phyloP scores from a whole-genome alignment of 768 basidiomycete species.

The Hypsizygus marmoreus region DNA sequence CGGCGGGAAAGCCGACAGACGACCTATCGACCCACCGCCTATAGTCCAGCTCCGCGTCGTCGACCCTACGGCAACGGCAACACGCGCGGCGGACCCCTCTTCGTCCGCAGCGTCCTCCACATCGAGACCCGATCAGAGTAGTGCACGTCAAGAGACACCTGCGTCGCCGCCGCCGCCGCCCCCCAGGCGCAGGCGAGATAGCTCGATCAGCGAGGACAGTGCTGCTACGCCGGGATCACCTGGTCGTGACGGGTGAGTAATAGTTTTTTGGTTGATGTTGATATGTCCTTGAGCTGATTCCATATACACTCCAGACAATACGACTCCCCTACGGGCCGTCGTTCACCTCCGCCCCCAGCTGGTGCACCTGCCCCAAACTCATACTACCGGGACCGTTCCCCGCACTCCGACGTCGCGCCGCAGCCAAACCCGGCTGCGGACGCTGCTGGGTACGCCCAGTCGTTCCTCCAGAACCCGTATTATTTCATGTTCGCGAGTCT shows the following conservation, averaged over 20 bases:
- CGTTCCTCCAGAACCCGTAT: constrained; percentile 87
- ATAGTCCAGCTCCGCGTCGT: constrained; percentile 93
- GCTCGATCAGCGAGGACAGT: constrained; percentile 5
- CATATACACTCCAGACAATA: too few relatives aligned
- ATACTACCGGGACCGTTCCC: constrained; percentile 1
- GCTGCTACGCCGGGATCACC: constrained; percentile 7
- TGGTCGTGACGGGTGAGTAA: constrained; percentile 13
- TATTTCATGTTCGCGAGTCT: constrained; percentile 95
- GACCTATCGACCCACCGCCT: constrained; percentile 95
- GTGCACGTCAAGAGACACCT: too few relatives aligned
- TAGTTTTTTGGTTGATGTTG: not conserved
- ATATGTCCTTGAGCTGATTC: too few relatives aligned
- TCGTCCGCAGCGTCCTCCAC: too few relatives aligned
- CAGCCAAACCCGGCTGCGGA: constrained; percentile 26
- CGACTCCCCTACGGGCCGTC: too few relatives aligned
- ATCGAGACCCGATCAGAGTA: too few relatives aligned
- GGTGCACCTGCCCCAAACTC: too few relatives aligned
- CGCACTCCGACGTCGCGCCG: not conserved
- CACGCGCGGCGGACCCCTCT: too few relatives aligned
- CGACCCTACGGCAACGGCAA: constrained; percentile 48
- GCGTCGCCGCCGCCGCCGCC: constrained; percentile 21
- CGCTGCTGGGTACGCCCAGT: constrained; percentile 48
- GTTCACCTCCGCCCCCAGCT: too few relatives aligned
- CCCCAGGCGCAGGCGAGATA: constrained; percentile 8
- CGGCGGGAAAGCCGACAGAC: constrained; percentile 90